These are phyloP conservation scores for Schizopora paradoxa DNA, from an alignment of 1,284 basidiomycete species.

Conservation along the genomic window DNA sequence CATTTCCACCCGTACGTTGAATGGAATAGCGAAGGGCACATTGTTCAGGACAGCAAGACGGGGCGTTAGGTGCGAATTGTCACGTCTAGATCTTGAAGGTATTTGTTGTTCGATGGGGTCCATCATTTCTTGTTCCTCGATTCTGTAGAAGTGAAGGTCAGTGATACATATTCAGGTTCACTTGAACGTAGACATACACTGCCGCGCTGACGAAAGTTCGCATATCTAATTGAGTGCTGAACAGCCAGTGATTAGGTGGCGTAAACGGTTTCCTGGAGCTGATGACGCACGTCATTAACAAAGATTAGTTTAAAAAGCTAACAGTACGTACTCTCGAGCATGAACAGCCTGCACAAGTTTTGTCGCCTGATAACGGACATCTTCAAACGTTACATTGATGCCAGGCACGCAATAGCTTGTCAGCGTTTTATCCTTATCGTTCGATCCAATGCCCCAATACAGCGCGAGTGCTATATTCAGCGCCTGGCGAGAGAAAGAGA, in stretches of 20 bases:
- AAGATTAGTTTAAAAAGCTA: neutral
- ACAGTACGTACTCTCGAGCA: slow-evolving; percentile 72
- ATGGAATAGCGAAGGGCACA: slow-evolving; percentile 95
- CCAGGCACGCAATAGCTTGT: slow-evolving; percentile 40
- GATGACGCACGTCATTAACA: slow-evolving; percentile 16
- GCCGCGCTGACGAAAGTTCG: slow-evolving; percentile 88
- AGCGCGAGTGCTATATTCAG: slow-evolving; percentile 77
- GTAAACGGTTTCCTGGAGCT: slow-evolving; percentile 83
- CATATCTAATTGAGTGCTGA: slow-evolving; percentile 73
- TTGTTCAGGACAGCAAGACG: slow-evolving; percentile 91
- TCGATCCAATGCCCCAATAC: slow-evolving; percentile 64
- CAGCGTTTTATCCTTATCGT: slow-evolving; percentile 29
- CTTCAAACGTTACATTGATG: slow-evolving; percentile 49
- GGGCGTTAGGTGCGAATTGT: slow-evolving; percentile 72
- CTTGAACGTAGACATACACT: slow-evolving; percentile 44
- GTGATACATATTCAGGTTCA: neutral
- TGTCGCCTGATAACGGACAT: slow-evolving; percentile 67
- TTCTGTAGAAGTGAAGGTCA: slow-evolving; percentile 29
- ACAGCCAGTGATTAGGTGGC: slow-evolving; percentile 82
- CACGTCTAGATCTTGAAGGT: slow-evolving; percentile 55
- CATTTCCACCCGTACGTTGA: slow-evolving; percentile 84
- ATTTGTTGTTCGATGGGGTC: too few species aligned
- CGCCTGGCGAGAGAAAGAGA: slow-evolving; percentile 60
- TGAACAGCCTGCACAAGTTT: slow-evolving; percentile 75
- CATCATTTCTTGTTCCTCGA: slow-evolving; percentile 51